Evolutionary conservation across 2,329 filamentous ascomycete species (phyloP).

Genomic region (Xylariaceae sp.): DNA sequence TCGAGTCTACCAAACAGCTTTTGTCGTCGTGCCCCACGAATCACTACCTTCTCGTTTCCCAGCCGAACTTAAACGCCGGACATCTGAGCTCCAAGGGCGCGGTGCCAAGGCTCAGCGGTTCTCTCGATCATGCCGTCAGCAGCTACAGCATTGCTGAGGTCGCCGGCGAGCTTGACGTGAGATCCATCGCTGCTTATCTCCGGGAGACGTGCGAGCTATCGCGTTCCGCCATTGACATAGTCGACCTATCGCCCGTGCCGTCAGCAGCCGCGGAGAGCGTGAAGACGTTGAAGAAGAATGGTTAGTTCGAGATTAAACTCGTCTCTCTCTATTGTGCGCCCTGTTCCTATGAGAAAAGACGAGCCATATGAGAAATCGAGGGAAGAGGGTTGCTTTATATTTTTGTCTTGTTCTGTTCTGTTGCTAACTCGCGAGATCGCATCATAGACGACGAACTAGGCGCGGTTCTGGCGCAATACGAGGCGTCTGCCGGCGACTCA

Average conservation of each 20-base stretch:
- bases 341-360: background rate
- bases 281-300: conserved; percentile 46
- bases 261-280: conserved; percentile 36
- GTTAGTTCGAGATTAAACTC: conserved; percentile 33
- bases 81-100: conserved; percentile 56
- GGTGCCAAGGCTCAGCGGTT: conserved; percentile 48
- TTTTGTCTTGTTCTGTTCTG: background rate
- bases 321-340: background rate
- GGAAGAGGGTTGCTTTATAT: background rate
- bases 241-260: conserved; percentile 41
- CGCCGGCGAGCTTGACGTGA: conserved; percentile 44
- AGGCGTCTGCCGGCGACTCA: conserved; percentile 37
- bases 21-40: conserved; percentile 67
- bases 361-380: background rate
- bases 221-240: conserved; percentile 38
- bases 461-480: conserved; percentile 41
- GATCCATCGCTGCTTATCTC: conserved; percentile 44
- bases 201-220: conserved; percentile 43
- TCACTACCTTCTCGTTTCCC: conserved; percentile 72
- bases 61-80: conserved; percentile 67
- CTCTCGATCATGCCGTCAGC: conserved; percentile 37
- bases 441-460: conserved; percentile 48
- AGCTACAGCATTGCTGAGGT: conserved; percentile 54
- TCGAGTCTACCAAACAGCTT: conserved; percentile 43
- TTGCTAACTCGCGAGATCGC: conserved; percentile 1